phyloP scores from a whole-genome alignment of 2,329 filamentous ascomycete genomes.

The Trichoderma harzianum region DNA sequence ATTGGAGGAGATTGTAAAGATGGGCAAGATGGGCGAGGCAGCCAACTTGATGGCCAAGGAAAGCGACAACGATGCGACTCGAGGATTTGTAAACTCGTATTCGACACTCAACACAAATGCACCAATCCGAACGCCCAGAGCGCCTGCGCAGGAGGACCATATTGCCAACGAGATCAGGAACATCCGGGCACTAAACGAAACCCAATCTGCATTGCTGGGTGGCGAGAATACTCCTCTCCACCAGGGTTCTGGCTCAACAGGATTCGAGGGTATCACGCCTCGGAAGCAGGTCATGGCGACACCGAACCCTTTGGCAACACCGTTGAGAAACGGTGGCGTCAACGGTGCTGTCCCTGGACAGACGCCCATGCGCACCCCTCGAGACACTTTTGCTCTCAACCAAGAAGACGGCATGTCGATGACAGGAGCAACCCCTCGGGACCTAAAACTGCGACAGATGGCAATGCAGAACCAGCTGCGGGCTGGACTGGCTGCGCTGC shows the following conservation, averaged over 20 bases:
- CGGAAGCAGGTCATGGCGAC: conserved; percentile 80
- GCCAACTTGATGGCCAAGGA: conserved; percentile 72
- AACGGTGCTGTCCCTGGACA: conserved; percentile 68
- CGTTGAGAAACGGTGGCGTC: conserved; percentile 59
- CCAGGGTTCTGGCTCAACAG: conserved; percentile 77
- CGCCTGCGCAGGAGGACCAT: conserved; percentile 87
- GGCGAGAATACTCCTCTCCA: conserved; percentile 90
- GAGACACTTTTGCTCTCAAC: conserved; percentile 85
- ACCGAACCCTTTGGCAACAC: conserved; percentile 92
- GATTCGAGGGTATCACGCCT: conserved; percentile 81
- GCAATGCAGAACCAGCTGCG: conserved; percentile 66
- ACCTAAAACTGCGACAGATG: conserved; percentile 68
- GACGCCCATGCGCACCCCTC: conserved; percentile 82
- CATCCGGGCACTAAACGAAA: conserved; percentile 86
- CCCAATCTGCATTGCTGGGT: conserved; percentile 86
- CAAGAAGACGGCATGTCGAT: conserved; percentile 64
- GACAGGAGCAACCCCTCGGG: conserved; percentile 71
- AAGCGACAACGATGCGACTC: conserved; percentile 80
- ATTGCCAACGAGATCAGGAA: conserved; percentile 97
- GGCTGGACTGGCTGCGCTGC: conserved; percentile 73
- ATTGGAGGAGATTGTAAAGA: conserved; percentile 96
- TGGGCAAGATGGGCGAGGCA: conserved; percentile 89
- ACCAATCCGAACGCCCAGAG: conserved; percentile 87
- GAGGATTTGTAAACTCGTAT: conserved; percentile 85
- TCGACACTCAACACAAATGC: conserved; percentile 74